Percentiles rank a stretch among this genome's conserved stretches.
Conservation (phyloP, 2,329 filamentous ascomycete genomes). For the Nemania sp. region DNA sequence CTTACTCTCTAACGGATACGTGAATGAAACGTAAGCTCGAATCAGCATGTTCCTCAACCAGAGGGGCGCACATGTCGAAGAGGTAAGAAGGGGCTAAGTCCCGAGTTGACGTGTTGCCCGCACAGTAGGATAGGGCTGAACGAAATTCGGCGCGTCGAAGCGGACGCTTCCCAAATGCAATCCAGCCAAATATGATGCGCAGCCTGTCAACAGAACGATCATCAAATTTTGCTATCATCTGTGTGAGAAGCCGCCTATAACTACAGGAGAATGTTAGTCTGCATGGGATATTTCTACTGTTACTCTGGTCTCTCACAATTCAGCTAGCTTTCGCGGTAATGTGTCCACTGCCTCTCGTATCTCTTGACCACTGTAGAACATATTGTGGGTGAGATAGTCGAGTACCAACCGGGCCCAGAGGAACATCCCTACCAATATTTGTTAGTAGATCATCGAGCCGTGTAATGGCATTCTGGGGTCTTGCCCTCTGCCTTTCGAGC, state of each 20-base stretch:
- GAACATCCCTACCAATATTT: slow-evolving; percentile 12
- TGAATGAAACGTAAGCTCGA: slow-evolving; percentile 14
- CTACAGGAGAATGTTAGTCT: neutral
- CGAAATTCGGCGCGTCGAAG: slow-evolving; percentile 10
- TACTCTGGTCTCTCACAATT: neutral
- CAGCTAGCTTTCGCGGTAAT: neutral
- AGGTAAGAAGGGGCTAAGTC: slow-evolving; percentile 4
- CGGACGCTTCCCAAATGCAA: slow-evolving; percentile 8
- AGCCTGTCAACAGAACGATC: slow-evolving; percentile 6
- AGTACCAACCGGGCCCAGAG: slow-evolving; percentile 13
- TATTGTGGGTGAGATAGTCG: slow-evolving; percentile 9
- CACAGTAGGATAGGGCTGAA: slow-evolving; percentile 8
- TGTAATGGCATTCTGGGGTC: neutral
- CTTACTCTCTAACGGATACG: slow-evolving; percentile 13
- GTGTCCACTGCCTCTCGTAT: slow-evolving; percentile 3
- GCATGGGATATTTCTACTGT: neutral
- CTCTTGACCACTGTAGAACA: slow-evolving; percentile 7
- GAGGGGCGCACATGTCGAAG: slow-evolving; percentile 15
- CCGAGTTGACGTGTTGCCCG: neutral
- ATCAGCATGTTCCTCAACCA: slow-evolving; percentile 9
- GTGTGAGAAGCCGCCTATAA: slow-evolving; percentile 9
- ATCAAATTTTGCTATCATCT: slow-evolving; percentile 9
- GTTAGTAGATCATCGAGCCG: neutral
- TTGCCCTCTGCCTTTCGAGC: slow-evolving; percentile 11
- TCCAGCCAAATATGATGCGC: slow-evolving; percentile 11